Percentiles rank a stretch among this genome's conserved stretches.
phyloP scores from a whole-genome alignment of 192 early-diverging fungal species.

The Podila minutissima region DNA sequence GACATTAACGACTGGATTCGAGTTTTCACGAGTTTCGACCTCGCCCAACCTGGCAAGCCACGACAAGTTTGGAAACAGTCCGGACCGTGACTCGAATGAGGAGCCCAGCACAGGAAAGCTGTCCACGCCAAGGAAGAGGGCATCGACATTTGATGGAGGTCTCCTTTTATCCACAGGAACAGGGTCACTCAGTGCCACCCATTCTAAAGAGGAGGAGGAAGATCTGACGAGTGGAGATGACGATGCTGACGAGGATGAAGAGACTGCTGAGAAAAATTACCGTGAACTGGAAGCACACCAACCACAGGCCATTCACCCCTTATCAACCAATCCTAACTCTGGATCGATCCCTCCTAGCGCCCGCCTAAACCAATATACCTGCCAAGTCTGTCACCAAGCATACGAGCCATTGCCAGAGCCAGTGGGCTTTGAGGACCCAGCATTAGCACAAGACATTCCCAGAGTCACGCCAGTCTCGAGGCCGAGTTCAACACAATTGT shows the following conservation, averaged over 20 bases:
- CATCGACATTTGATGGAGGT: constrained; percentile 49
- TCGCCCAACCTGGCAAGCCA: constrained; percentile 16
- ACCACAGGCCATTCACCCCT: background rate
- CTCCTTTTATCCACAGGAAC: constrained; percentile 16
- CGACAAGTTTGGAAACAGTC: background rate
- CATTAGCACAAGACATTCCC: constrained; percentile 4
- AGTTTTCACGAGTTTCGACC: constrained; percentile 16
- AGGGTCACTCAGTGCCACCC: background rate
- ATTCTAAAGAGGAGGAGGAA: constrained; percentile 20
- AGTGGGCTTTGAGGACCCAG: background rate
- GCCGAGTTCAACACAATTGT: background rate
- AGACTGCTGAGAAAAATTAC: background rate
- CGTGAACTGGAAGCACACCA: no score
- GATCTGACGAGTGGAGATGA: constrained; percentile 46
- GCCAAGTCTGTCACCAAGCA: constrained; percentile 29
- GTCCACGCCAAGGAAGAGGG: constrained; percentile 29
- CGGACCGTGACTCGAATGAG: background rate
- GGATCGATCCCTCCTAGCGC: no score
- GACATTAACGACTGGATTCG: constrained; percentile 2
- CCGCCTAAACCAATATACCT: background rate
- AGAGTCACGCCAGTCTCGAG: background rate
- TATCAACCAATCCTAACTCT: background rate
- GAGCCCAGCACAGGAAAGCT: background rate
- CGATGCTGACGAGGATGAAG: background rate
- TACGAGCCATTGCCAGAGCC: background rate